Conservation (phyloP, 2,329 filamentous ascomycete species). For the Escovopsis sp. region DNA sequence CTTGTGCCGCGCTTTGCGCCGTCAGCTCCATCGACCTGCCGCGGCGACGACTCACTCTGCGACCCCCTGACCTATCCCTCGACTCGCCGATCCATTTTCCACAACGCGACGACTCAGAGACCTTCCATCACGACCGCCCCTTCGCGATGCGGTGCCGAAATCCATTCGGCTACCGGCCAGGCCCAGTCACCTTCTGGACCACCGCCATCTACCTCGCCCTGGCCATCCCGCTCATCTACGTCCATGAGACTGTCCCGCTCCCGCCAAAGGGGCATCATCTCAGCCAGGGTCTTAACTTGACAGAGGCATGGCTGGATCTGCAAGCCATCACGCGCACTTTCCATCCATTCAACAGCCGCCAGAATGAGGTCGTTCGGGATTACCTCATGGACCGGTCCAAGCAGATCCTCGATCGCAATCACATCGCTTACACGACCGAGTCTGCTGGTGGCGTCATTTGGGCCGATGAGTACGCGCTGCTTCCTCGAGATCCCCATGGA, state of each 20-base stretch:
- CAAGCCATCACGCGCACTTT: constrained; percentile 58
- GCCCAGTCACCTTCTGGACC: constrained; percentile 69
- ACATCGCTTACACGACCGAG: constrained; percentile 31
- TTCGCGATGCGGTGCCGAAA: constrained; percentile 25
- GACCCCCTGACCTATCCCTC: too few relatives aligned
- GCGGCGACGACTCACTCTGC: background rate
- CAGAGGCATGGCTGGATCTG: constrained; percentile 76
- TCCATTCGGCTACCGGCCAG: constrained; percentile 62
- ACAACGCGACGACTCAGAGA: background rate
- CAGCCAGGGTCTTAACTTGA: constrained; percentile 55
- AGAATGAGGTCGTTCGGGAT: constrained; percentile 65
- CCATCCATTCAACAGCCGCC: constrained; percentile 78
- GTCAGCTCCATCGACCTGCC: background rate
- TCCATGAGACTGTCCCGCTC: constrained; percentile 63
- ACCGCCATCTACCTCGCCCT: constrained; percentile 65
- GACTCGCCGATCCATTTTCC: background rate
- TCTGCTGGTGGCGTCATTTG: constrained; percentile 17
- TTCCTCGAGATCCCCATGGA: background rate
- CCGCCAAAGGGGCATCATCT: constrained; percentile 37
- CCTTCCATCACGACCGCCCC: background rate
- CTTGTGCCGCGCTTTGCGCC: background rate
- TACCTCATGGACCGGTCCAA: constrained; percentile 62
- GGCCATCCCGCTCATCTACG: constrained; percentile 53
- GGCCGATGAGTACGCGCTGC: constrained; percentile 11
- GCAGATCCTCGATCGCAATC: constrained; percentile 51